These are phyloP conservation scores for Penicillium roqueforti DNA, from an alignment of 495 filamentous ascomycete species.

Conservation along the genomic window DNA sequence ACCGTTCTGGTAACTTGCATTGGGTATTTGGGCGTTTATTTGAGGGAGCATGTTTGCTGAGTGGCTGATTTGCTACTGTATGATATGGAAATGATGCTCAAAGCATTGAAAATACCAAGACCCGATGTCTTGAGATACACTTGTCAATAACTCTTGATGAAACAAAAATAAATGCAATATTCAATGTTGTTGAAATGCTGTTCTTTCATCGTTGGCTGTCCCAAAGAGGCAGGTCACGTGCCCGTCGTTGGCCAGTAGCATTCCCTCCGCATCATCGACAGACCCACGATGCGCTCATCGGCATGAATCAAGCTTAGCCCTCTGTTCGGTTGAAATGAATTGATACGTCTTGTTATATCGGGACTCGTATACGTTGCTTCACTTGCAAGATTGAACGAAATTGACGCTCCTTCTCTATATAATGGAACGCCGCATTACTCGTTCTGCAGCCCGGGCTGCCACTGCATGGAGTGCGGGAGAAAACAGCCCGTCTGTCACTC, in stretches of 20 bases:
- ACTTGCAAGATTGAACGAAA: background rate
- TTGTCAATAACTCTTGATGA: constrained; percentile 6
- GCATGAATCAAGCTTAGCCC: background rate
- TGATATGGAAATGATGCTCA: constrained; percentile 6
- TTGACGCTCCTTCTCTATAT: background rate
- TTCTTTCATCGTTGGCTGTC: background rate
- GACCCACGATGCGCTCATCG: background rate
- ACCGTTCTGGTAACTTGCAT: constrained; percentile 7
- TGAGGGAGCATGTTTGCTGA: constrained; percentile 9
- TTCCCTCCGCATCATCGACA: background rate
- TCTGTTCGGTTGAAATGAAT: background rate
- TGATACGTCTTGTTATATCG: background rate
- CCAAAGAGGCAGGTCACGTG: constrained; percentile 1
- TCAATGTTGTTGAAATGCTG: background rate
- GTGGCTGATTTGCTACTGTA: constrained; percentile 3
- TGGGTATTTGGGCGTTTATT: constrained; percentile 14
- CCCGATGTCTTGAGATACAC: constrained; percentile 3
- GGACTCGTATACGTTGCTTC: background rate
- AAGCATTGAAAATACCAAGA: constrained; percentile 10
- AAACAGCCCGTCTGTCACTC: constrained; percentile 1
- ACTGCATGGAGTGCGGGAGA: constrained; percentile 9
- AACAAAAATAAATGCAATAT: constrained; percentile 4
- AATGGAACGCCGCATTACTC: constrained; percentile 25
- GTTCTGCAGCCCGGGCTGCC: constrained; percentile 19
- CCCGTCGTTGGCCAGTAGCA: background rate